Evolutionary conservation across 2,329 filamentous ascomycete genomes (phyloP).

Genomic region (Monascus ruber): DNA sequence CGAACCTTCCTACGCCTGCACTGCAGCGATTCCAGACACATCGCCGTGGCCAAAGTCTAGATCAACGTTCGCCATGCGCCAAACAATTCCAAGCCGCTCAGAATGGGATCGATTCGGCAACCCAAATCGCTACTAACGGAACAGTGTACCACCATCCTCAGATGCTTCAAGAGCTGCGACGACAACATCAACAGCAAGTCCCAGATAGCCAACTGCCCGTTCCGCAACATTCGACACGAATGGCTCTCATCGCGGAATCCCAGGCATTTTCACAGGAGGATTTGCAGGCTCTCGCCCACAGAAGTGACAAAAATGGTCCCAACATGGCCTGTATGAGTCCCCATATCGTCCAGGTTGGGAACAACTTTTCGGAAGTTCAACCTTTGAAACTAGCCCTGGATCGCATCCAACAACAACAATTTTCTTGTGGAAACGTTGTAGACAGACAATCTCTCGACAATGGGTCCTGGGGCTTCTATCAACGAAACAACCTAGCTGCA

Average conservation of each 20-base stretch:
- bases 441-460: slow-evolving; percentile 14
- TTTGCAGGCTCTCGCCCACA: slow-evolving; percentile 16
- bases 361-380: slow-evolving; percentile 6
- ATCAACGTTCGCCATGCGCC: slow-evolving; percentile 53
- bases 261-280: slow-evolving; percentile 20
- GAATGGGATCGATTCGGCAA: slow-evolving; percentile 30
- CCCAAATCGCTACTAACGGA: slow-evolving; percentile 43
- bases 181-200: slow-evolving; percentile 76
- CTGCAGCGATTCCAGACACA: slow-evolving; percentile 50
- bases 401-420: slow-evolving; percentile 20
- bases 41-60: slow-evolving; percentile 74
- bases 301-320: slow-evolving; percentile 28
- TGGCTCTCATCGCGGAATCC: slow-evolving; percentile 15
- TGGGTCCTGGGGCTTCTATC: slow-evolving; percentile 16
- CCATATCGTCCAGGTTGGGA: slow-evolving; percentile 8
- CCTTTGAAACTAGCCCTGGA: slow-evolving; percentile 15
- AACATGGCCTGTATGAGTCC: slow-evolving; percentile 12
- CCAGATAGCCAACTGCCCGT: slow-evolving; percentile 54
- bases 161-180: slow-evolving; percentile 67
- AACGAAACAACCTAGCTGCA: slow-evolving; percentile 10
- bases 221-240: slow-evolving; percentile 20
- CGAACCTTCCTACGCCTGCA: slow-evolving; percentile 45
- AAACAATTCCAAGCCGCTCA: slow-evolving; percentile 35
- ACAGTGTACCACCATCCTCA: slow-evolving; percentile 51
- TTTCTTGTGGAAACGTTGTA: slow-evolving; percentile 8